phyloP scores from a whole-genome alignment of 805 yeast genomes.

The Ogataea angusta region DNA sequence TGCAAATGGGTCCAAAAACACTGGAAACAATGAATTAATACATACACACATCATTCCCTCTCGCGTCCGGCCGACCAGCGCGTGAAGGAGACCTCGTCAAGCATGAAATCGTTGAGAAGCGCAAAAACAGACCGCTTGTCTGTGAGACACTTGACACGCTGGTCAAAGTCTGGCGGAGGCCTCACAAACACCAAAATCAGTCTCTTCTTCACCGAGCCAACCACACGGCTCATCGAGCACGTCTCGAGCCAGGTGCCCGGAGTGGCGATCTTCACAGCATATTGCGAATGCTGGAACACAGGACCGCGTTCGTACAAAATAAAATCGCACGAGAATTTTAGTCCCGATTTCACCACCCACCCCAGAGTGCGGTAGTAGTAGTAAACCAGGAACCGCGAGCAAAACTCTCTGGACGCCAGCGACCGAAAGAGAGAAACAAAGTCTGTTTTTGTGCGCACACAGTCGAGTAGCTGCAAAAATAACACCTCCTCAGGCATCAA shows the following conservation, averaged over 20 bases:
- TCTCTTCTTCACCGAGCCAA: constrained; percentile 82
- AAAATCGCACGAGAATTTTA: constrained; percentile 88
- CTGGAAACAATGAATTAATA: constrained; percentile 54
- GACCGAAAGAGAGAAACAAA: background rate
- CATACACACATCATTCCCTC: constrained; percentile 50
- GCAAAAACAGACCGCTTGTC: background rate
- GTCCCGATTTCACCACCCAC: constrained; percentile 92
- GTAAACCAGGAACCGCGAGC: constrained; percentile 60
- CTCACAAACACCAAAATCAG: constrained; percentile 63
- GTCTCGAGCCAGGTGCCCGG: constrained; percentile 50
- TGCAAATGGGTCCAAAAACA: constrained; percentile 81
- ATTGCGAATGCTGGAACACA: constrained; percentile 92
- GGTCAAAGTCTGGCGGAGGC: background rate
- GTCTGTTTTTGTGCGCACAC: constrained; percentile 30
- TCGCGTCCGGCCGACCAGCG: constrained; percentile 87
- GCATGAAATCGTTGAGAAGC: background rate
- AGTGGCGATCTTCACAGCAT: constrained; percentile 44
- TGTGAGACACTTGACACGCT: background rate
- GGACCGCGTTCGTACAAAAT: constrained; percentile 88
- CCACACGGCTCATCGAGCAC: constrained; percentile 71
- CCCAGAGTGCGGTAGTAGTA: constrained; percentile 86
- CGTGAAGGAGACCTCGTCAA: constrained; percentile 66
- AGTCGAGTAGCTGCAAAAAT: constrained; percentile 48
- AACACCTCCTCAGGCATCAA: constrained; percentile 73
- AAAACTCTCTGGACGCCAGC: background rate